A percentile compares a stretch with the other conserved stretches of the same genome.
phyloP scores from a whole-genome alignment of 1,284 basidiomycete genomes.

The Ceratobasidium sp. region DNA sequence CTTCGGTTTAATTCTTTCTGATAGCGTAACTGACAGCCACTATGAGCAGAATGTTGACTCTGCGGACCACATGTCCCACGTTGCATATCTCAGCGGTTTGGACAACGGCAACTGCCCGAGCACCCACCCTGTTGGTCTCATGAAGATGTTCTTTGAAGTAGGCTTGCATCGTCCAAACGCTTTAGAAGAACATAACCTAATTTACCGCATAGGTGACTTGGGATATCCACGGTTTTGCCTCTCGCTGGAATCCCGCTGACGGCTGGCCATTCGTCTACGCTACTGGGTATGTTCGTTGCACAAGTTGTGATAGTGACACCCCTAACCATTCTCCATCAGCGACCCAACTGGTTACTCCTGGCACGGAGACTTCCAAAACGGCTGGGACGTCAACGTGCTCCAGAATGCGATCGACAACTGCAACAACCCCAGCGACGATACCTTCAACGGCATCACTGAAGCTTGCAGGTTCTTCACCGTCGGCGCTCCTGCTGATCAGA shows the following conservation, averaged over 20 bases:
- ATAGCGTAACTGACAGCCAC: too few relatives aligned
- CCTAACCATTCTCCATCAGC: conserved; percentile 50
- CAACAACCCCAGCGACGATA: conserved; percentile 60
- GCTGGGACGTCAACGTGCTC: conserved; percentile 54
- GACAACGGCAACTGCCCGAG: conserved; percentile 65
- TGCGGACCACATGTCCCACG: conserved; percentile 58
- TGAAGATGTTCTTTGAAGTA: conserved; percentile 66
- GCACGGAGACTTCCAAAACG: conserved; percentile 67
- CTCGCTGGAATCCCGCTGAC: conserved; percentile 57
- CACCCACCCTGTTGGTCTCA: conserved; percentile 62
- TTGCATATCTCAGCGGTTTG: conserved; percentile 56
- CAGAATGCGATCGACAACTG: conserved; percentile 67
- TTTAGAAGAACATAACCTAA: too few relatives aligned
- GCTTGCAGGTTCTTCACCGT: conserved; percentile 59
- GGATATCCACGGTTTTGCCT: conserved; percentile 58
- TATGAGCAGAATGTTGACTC: conserved; percentile 13
- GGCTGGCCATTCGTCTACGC: conserved; percentile 63
- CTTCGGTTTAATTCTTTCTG: too few relatives aligned
- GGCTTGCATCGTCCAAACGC: conserved; percentile 2
- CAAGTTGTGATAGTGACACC: neutral
- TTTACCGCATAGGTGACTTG: conserved; percentile 58
- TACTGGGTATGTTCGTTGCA: conserved; percentile 56
- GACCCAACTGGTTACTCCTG: conserved; percentile 64
- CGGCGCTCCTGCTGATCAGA: conserved; percentile 45
- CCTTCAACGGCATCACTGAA: conserved; percentile 58